A percentile compares a stretch with the other conserved stretches of the same genome.
phyloP scores from a whole-genome alignment of 2,329 filamentous ascomycete species.

The Colletotrichum gloeosporioides region DNA sequence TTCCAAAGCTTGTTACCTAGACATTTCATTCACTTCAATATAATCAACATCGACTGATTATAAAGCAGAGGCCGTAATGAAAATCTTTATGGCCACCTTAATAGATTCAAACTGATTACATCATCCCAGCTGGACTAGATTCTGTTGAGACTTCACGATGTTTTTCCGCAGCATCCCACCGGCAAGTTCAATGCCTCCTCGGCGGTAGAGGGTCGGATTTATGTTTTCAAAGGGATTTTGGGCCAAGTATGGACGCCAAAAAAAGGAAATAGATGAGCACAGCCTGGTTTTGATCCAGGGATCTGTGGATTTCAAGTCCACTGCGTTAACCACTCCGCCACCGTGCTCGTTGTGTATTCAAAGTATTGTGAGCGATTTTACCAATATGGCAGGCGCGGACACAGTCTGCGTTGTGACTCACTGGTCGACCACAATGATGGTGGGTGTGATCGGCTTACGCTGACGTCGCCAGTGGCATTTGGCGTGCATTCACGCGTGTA shows the following conservation, averaged over 20 bases:
- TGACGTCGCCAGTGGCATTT: background rate
- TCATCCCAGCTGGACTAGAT: background rate
- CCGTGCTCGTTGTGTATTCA: background rate
- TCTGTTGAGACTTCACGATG: background rate
- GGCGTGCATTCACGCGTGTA: background rate
- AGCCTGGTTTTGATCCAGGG: background rate
- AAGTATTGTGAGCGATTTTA: background rate
- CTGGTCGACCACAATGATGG: background rate
- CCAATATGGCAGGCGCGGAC: background rate
- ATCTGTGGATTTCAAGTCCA: background rate
- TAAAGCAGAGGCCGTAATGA: no score
- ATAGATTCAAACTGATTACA: fast-evolving
- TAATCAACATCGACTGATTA: no score
- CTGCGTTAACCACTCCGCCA: background rate
- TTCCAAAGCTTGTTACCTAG: background rate
- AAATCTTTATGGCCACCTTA: no score
- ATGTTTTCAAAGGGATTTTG: background rate
- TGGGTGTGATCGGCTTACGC: background rate
- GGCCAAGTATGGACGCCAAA: background rate
- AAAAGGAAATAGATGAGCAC: background rate
- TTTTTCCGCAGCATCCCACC: background rate
- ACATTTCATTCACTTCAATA: background rate
- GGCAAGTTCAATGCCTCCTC: background rate
- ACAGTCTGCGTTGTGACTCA: background rate
- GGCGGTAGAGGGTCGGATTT: background rate